Base-by-base conservation (phyloP, 2,329 filamentous ascomycete genomes). In the Fusarium burgessii region DNA sequence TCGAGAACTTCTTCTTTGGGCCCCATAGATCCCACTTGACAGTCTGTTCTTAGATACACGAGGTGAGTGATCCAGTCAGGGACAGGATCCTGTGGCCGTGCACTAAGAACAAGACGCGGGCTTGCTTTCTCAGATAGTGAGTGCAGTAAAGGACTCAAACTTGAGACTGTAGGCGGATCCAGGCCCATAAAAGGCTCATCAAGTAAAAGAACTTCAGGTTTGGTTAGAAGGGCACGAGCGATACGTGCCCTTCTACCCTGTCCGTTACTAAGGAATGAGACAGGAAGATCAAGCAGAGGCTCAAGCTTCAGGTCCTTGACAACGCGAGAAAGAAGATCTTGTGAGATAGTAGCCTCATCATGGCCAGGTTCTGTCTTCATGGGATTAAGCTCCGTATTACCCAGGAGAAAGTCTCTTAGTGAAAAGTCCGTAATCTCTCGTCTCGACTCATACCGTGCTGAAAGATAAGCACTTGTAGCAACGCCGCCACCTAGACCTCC, bases 111-210 rank as follows among this genome's bases (percentile, higher is more conserved):
- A 27, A 98, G 83, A 35, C 93, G 87, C 1, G 94, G 95, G 10
- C 84, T 86, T 17, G 88, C 88, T 51, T 86, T 87, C 63, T 88
- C 85, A 0, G 94, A 92, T 60, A 98, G 82, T 1, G 85, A 85
- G 70, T 89, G 83, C 25, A 98, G 83, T 49, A 98, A 84, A 1
- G 87, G 85, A 42, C 92, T 95, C 72, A 98, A 82, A 3, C 88
- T 88, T 15, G 87, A 85, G 15, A 93, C 88, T 0, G 94, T 97
- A 9, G 91, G 91, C 17, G 95, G 96, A 80, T 98, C 96, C 18
- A 99, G 85, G 0, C 96, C 95, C 93, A 98, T 97, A 77, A 98
- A 98, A 2, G 96, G 95, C 75, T 97, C 95, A 81, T 99, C 96
- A 5, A 97, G 85, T 56, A 98, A 85, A 66, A 99, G 78, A 14